Conservation (phyloP, 176 grass and related monocot genomes). For the Oryza rufipogon region DNA sequence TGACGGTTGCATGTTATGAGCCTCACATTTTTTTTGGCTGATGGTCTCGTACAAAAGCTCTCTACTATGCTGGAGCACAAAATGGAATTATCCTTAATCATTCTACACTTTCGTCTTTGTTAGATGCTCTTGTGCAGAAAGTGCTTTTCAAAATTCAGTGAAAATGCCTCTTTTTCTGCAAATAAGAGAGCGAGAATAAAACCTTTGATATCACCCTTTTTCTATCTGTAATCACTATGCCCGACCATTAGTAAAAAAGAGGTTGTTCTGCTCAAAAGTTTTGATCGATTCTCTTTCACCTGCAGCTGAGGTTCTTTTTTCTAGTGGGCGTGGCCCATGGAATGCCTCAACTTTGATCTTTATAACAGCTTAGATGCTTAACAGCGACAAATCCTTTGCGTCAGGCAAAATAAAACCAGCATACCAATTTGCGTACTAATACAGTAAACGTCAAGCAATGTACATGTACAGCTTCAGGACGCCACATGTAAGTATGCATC, state of each 20-base stretch:
- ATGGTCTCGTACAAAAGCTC: slow-evolving; percentile 23
- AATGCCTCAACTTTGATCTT: not conserved
- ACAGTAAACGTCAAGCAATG: not conserved
- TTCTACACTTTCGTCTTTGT: slow-evolving; percentile 14
- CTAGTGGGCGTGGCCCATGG: slow-evolving; percentile 28
- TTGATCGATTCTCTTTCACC: slow-evolving; percentile 20
- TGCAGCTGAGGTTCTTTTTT: slow-evolving; percentile 21
- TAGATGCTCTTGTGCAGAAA: slow-evolving; percentile 28
- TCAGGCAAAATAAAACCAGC: not conserved
- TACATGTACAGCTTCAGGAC: not conserved
- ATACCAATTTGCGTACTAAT: slow-evolving; percentile 12
- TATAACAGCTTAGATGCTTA: slow-evolving; percentile 11
- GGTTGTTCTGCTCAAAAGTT: slow-evolving; percentile 6
- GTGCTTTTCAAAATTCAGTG: not conserved
- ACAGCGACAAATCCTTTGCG: slow-evolving; percentile 1
- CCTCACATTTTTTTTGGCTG: not conserved
- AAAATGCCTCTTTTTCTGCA: slow-evolving; percentile 29
- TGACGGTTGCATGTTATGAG: not conserved
- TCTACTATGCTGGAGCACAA: slow-evolving; percentile 21
- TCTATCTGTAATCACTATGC: slow-evolving; percentile 28
- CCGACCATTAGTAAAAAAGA: slow-evolving; percentile 39
- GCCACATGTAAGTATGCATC: not conserved
- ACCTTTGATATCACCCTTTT: not conserved
- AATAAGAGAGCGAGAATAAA: slow-evolving; percentile 4
- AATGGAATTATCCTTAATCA: slow-evolving; percentile 29